A percentile compares a stretch with the other conserved stretches of the same genome.
Conservation (phyloP, 371 early-diverging fungal genomes). For the Mucor sp. region DNA sequence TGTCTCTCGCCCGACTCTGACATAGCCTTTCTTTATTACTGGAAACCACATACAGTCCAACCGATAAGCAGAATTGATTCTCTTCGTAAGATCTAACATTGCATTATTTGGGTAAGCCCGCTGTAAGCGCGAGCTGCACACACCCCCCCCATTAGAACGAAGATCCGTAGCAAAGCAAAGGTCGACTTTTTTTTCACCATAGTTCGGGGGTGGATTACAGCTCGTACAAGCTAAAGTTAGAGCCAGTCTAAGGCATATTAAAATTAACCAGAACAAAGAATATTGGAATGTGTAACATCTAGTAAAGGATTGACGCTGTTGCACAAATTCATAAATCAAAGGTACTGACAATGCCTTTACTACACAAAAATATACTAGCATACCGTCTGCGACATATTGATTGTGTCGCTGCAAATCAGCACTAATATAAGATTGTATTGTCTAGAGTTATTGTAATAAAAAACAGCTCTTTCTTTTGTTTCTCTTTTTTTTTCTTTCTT, state of each 20-base stretch:
- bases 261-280: neutral
- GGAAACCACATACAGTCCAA: too few species aligned
- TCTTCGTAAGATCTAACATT: too few species aligned
- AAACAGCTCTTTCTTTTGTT: neutral
- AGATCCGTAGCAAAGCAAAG: too few species aligned
- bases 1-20: too few species aligned
- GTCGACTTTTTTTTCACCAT: too few species aligned
- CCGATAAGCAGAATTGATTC: too few species aligned
- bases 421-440: neutral
- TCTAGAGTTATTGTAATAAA: neutral
- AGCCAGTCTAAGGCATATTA: neutral
- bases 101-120: too few species aligned
- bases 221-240: neutral
- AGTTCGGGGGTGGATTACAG: too few species aligned
- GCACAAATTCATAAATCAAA: slow-evolving; percentile 3
- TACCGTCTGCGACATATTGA: neutral
- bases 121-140: too few species aligned
- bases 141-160: too few species aligned
- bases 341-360: neutral
- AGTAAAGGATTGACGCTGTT: slow-evolving; percentile 16
- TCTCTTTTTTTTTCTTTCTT: neutral
- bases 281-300: neutral
- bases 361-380: slow-evolving; percentile 1
- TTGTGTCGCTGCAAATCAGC: neutral
- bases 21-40: too few species aligned